Conservation (phyloP, 345 rosid species). For the Gynandropsis gynandra region DNA sequence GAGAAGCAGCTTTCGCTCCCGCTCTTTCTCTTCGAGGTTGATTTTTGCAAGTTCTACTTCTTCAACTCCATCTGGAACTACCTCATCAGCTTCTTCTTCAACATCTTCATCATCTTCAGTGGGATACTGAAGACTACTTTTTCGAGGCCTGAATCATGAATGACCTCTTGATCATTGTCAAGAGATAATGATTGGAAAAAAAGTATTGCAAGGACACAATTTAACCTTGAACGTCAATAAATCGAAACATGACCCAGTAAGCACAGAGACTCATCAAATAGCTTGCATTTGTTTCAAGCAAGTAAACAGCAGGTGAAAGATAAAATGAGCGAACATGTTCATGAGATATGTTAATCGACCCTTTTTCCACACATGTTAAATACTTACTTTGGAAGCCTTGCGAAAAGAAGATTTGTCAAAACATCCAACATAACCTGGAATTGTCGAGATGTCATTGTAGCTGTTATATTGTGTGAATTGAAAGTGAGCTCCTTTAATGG, state of each 20-base stretch:
- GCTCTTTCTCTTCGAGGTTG: conserved; percentile 70
- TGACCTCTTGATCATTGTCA: conserved; percentile 4
- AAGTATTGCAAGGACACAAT: conserved; percentile 1
- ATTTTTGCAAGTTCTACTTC: conserved; percentile 95
- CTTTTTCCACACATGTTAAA: conserved; percentile 15
- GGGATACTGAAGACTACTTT: conserved; percentile 77
- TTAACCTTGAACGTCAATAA: conserved; percentile 9
- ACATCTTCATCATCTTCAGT: conserved; percentile 91
- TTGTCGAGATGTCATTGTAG: conserved; percentile 96
- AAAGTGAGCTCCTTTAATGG: conserved; percentile 93
- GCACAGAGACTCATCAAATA: background rate
- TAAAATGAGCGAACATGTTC: conserved; percentile 6
- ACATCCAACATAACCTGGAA: conserved; percentile 98
- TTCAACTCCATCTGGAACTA: conserved; percentile 95
- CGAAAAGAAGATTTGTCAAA: conserved; percentile 94
- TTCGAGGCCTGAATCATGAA: conserved; percentile 69
- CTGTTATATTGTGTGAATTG: conserved; percentile 74
- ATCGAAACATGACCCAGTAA: background rate
- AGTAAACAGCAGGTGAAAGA: conserved; percentile 5
- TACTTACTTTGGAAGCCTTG: conserved; percentile 92
- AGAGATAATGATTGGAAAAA: background rate
- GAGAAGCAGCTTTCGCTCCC: conserved; percentile 64
- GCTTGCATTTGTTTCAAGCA: conserved; percentile 7
- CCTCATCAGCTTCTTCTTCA: conserved; percentile 95
- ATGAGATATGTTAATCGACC: conserved; percentile 15